Evolutionary conservation across 202 grass and related monocot genomes (phyloP).

Genomic region (Setaria italica): DNA sequence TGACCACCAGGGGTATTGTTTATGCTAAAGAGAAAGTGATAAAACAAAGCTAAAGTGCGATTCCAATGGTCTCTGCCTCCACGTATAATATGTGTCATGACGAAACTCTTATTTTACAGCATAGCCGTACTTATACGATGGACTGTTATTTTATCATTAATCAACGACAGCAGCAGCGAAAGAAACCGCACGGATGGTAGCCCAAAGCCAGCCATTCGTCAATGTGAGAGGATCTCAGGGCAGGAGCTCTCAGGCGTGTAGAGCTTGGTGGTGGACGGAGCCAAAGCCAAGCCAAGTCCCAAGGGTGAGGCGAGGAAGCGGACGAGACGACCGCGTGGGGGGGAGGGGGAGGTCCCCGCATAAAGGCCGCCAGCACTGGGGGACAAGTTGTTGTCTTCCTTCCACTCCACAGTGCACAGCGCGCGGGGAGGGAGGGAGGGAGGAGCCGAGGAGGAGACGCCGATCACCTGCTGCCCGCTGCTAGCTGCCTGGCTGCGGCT

Average conservation of each 20-base stretch:
- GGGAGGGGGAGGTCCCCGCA: constrained; percentile 57
- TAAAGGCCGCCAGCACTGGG: constrained; percentile 58
- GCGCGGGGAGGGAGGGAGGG: too few species aligned
- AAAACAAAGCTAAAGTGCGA: not conserved
- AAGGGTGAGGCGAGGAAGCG: not conserved
- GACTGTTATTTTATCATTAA: too few species aligned
- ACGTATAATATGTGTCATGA: not conserved
- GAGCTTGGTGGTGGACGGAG: not conserved
- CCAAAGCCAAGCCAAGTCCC: not conserved
- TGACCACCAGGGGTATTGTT: not conserved
- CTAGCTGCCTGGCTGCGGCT: not conserved
- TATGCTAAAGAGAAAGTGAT: not conserved
- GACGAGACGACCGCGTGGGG: constrained; percentile 12
- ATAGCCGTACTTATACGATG: not conserved
- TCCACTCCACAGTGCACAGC: not conserved
- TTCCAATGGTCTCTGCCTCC: not conserved
- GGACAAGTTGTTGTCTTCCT: constrained; percentile 51
- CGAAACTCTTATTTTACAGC: not conserved
- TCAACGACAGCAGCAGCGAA: too few species aligned
- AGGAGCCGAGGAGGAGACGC: not conserved
- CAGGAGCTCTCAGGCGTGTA: not conserved
- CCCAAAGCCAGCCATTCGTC: too few species aligned
- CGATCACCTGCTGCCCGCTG: not conserved
- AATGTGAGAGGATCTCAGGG: too few species aligned
- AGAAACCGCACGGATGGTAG: not conserved